phyloP scores from a whole-genome alignment of 352 stramenopile genomes.

The Phytophthora tubulina region DNA sequence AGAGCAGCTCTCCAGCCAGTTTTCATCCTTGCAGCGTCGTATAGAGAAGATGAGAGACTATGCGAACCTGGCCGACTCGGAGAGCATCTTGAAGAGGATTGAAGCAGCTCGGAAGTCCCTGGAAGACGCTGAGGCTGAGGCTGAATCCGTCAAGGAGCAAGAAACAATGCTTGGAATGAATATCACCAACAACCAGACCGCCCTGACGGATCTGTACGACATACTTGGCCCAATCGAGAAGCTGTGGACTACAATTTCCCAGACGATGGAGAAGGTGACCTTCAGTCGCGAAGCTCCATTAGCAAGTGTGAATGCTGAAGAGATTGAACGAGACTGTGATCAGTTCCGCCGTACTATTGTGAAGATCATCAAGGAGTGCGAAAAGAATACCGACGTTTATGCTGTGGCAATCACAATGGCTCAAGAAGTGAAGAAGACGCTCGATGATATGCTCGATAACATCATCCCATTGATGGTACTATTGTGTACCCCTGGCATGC shows the following conservation, averaged over 20 bases:
- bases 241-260: slow-evolving; percentile 85
- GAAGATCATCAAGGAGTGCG: slow-evolving; percentile 93
- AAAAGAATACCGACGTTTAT: slow-evolving; percentile 89
- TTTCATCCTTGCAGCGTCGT: slow-evolving; percentile 79
- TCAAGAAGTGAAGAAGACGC: slow-evolving; percentile 82
- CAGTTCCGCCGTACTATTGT: slow-evolving; percentile 90
- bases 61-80: slow-evolving; percentile 80
- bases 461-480: slow-evolving; percentile 93
- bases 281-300: slow-evolving; percentile 74
- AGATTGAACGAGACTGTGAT: slow-evolving; percentile 88
- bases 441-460: slow-evolving; percentile 90
- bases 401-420: slow-evolving; percentile 83
- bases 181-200: slow-evolving; percentile 83
- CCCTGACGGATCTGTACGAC: slow-evolving; percentile 78
- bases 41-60: slow-evolving; percentile 94
- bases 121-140: slow-evolving; percentile 83
- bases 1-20: slow-evolving; percentile 87
- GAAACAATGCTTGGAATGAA: slow-evolving; percentile 89
- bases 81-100: slow-evolving; percentile 87
- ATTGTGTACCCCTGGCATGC: slow-evolving; percentile 93
- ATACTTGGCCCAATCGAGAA: slow-evolving; percentile 90
- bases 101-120: slow-evolving; percentile 80
- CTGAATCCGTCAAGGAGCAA: slow-evolving; percentile 89
- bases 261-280: slow-evolving; percentile 83
- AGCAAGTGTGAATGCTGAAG: slow-evolving; percentile 83